Evolutionary conservation across 306 rosid genomes (phyloP).

Genomic region (Malus fusca): DNA sequence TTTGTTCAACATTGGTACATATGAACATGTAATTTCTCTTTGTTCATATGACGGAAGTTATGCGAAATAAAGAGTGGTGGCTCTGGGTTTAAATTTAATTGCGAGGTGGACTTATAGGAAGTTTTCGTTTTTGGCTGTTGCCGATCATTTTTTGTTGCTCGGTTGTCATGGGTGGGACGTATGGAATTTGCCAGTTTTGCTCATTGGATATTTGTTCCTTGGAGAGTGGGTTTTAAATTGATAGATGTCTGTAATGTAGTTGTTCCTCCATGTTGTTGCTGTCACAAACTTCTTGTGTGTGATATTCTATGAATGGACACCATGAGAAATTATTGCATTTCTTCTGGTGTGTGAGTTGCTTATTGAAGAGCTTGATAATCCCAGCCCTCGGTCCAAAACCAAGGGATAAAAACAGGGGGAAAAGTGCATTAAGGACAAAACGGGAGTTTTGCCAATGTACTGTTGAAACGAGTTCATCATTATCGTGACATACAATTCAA

Average conservation of each 20-base stretch:
- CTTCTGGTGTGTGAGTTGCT: not conserved
- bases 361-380: not conserved
- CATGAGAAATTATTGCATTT: not conserved
- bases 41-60: conserved; percentile 51
- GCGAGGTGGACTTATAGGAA: conserved; percentile 33
- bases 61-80: conserved; percentile 49
- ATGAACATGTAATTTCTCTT: conserved; percentile 47
- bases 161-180: conserved; percentile 34
- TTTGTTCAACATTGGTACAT: conserved; percentile 29
- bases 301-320: not conserved
- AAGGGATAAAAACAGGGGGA: no score
- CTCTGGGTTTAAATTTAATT: conserved; percentile 34
- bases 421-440: no score
- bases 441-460: no score
- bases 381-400: not conserved
- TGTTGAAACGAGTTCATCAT: no score
- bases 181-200: conserved; percentile 31
- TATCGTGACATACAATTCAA: no score
- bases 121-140: conserved; percentile 22
- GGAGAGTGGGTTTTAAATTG: conserved; percentile 26
- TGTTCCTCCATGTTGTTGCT: conserved; percentile 8
- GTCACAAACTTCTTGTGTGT: not conserved
- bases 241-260: conserved; percentile 24
- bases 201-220: conserved; percentile 22
- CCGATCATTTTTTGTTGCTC: conserved; percentile 30